Base-by-base conservation (phyloP, 1,284 basidiomycete species). In the Malassezia sympodialis region DNA sequence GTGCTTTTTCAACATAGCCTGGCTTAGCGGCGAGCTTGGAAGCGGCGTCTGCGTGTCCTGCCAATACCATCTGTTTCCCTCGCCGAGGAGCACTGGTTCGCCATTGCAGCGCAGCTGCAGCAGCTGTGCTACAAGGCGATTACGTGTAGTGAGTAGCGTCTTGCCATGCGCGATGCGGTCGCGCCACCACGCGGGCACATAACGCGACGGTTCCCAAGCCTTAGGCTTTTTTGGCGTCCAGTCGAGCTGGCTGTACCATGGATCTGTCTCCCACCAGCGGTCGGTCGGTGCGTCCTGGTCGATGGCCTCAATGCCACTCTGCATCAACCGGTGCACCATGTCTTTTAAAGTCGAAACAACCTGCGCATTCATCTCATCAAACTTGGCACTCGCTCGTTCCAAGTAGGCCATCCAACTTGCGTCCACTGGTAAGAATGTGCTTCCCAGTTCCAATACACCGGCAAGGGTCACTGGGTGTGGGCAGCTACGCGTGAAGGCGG, bases 381-480 rank as follows among this genome's bases (percentile, higher is more conserved):
- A 96, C 31, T 83, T 84, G 17, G 76, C 76, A 69, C 98, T 90
- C 0, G 91, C 87, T 12, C 80, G 80, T 32, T 80, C 76, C 23
- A 94, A 73, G 76, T 96, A 98, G 24, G 78, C 76, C 59, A 88
- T 82, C 94, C 94, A 98, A 51, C 82, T 79, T 64, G 89, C 79
- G 70, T 96, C 87, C 37, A 98, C 88, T 0, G 90, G 86, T 34
- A 99, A 78, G 64, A 96, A 88, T 41, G 87, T 85, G 43, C 85
- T 90, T 1, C 90, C 88, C 88, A 98, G 96, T 0, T 83, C 84
- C 45, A 94, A 77, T 17, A 94, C 82, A 8, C 94, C 93, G 0
- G 90, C 86, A 68, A 94, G 91, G 2, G 88, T 88, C 1, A 88
- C 90, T 0, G 93, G 93, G 75, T 87, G 89, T 0, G 91, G 90